Evolutionary conservation across 768 basidiomycete species (phyloP).

Genomic region (Mycena capillaripes): DNA sequence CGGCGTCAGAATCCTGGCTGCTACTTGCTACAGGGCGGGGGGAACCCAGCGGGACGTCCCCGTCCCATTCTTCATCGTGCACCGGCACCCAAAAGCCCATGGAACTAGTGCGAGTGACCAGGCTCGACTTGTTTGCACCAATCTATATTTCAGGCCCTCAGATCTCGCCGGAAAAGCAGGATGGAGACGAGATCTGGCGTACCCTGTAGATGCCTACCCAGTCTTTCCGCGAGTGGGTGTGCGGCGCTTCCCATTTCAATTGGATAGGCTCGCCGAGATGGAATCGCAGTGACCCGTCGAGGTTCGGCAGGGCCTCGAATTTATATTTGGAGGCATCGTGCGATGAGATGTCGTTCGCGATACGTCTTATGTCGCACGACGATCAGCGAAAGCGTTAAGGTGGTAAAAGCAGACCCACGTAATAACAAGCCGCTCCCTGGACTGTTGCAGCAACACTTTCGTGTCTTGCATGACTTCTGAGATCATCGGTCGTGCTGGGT

Average conservation of each 20-base stretch:
- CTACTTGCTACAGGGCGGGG: conserved; percentile 49
- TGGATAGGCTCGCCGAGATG: conserved; percentile 93
- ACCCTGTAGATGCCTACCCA: conserved; percentile 97
- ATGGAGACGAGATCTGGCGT: conserved; percentile 33
- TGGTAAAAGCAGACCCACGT: conserved; percentile 66
- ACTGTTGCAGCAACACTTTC: conserved; percentile 91
- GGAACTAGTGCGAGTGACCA: conserved; percentile 88
- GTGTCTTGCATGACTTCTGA: conserved; percentile 95
- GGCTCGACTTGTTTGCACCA: conserved; percentile 87
- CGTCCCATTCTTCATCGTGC: conserved; percentile 94
- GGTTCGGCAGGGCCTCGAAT: conserved; percentile 68
- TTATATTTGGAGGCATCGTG: conserved; percentile 88
- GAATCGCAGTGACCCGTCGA: conserved; percentile 71
- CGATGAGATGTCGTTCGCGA: conserved; percentile 84
- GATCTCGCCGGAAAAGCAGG: conserved; percentile 12
- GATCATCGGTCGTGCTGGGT: conserved; percentile 85
- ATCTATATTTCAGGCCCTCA: conserved; percentile 60
- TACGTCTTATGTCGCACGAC: conserved; percentile 65
- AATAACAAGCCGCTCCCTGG: conserved; percentile 91
- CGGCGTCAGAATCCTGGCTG: conserved; percentile 55
- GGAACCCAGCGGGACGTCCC: conserved; percentile 76
- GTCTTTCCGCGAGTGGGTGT: conserved; percentile 89
- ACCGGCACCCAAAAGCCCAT: conserved; percentile 95
- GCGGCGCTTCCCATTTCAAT: conserved; percentile 90
- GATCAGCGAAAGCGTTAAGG: conserved; percentile 10